Conservation (phyloP, 2,329 filamentous ascomycete genomes). For the Nothopassalora personata region DNA sequence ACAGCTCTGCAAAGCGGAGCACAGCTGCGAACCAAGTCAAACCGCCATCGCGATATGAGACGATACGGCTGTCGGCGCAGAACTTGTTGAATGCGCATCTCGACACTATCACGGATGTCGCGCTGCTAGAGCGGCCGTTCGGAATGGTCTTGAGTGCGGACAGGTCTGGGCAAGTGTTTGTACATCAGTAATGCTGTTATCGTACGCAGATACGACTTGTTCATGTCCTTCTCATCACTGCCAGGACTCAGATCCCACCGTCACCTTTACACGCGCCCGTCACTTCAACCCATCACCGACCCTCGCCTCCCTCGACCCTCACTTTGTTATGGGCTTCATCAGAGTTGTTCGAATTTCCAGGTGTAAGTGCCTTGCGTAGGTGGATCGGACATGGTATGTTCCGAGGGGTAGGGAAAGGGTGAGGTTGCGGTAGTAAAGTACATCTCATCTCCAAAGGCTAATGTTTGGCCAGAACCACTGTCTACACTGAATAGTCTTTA, state of each 20-base stretch:
- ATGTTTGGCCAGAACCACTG: too few species aligned
- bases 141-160: slow-evolving; percentile 91
- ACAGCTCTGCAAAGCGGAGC: slow-evolving; percentile 34
- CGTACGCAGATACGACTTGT: too few species aligned
- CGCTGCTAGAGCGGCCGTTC: slow-evolving; percentile 82
- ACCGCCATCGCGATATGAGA: slow-evolving; percentile 72
- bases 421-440: too few species aligned
- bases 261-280: neutral
- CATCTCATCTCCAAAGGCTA: too few species aligned
- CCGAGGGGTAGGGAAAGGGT: too few species aligned
- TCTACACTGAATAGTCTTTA: too few species aligned
- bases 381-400: too few species aligned
- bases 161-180: slow-evolving; percentile 80
- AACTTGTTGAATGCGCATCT: slow-evolving; percentile 79
- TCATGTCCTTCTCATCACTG: too few species aligned
- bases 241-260: neutral
- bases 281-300: neutral
- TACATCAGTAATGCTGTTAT: slow-evolving; percentile 54
- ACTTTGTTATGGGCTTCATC: neutral
- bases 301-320: neutral
- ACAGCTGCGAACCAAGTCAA: slow-evolving; percentile 27
- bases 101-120: slow-evolving; percentile 81
- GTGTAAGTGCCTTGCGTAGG: too few species aligned
- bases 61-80: slow-evolving; percentile 82
- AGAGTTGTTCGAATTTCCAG: too few species aligned